These are phyloP conservation scores for Gnaphalium uliginosum DNA, from an alignment of 129 eudicot genomes.

Conservation along the genomic window DNA sequence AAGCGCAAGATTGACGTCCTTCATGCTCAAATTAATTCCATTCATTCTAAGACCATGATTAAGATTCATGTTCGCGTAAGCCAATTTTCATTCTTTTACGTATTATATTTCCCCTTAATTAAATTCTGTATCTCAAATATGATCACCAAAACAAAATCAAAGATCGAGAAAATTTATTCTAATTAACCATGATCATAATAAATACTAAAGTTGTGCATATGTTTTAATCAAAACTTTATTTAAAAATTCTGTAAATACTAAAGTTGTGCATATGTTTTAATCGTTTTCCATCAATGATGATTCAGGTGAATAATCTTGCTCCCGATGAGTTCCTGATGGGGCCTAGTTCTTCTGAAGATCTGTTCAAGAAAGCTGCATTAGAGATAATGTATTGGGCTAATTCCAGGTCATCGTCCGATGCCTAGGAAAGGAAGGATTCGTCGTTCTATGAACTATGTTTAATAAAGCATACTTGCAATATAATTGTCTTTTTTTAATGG, in stretches of 20 bases:
- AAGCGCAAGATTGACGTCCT: conserved; percentile 57
- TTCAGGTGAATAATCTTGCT: not conserved
- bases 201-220: no score
- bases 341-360: conserved; percentile 42
- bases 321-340: conserved; percentile 31
- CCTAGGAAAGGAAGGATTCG: not conserved
- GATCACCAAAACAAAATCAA: not conserved
- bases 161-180: not conserved
- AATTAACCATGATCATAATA: no score
- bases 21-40: conserved; percentile 56
- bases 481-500: not conserved
- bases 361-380: conserved; percentile 62
- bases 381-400: conserved; percentile 55
- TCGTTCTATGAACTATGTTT: not conserved
- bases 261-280: no score
- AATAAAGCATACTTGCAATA: not conserved
- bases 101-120: not conserved
- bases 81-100: not conserved
- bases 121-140: no score
- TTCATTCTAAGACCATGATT: conserved; percentile 40
- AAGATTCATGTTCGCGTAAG: conserved; percentile 81
- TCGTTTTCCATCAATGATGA: no score
- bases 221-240: no score
- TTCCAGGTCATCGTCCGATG: not conserved
- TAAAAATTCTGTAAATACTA: no score